Evolutionary conservation across 1,139 yeast genomes (phyloP), one percentile per base, ranked within the genome.

Genomic region (Scheffersomyces parashehatae): DNA sequence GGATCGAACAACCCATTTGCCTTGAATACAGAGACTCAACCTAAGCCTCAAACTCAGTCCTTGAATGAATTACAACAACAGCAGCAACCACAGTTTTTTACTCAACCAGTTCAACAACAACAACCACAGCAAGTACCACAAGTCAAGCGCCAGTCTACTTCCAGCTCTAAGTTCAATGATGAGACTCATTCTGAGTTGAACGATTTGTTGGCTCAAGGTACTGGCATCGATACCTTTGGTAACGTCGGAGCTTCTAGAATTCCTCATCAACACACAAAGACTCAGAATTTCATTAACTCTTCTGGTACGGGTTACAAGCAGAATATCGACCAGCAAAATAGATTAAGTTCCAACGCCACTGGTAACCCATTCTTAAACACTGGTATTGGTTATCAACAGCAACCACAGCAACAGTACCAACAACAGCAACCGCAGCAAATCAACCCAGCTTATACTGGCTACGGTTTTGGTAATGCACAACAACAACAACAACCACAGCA

Each of bases 1-100:
- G 96, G 96, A 1, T 80, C 93, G 3, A 90, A 90, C 67, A 91
- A 91, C 64, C 98, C 98, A 42, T 91, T 91, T 67, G 95, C 96
- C 1, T 69, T 81, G 59, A 68, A 62, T 24, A 49, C 60, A 3
- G 60, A 56, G 28, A 44, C 59, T 11, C 41, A 34, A 10, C 44
- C 57, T 34, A 54, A 57, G 44, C 58, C 45, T 43, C 55, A 50
- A 38, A 37, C 52, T 30, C 49, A 49, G 33, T 45, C 51, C 28
- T 57, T 48, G 56, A 56, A 47, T 49, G 58, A 51, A 40, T 61
- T 41, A 47, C 57, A 54, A 38, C 67, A 56, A 40, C 72, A 62
- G 45, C 61, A 52, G 36, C 65, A 59, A 43, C 62, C 50, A 39
- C 15, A 15, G 7, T 31, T 31, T 8, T 31, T 31, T 5, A 56